Base-by-base conservation (phyloP, 345 rosid species). In the Salix dunnii region DNA sequence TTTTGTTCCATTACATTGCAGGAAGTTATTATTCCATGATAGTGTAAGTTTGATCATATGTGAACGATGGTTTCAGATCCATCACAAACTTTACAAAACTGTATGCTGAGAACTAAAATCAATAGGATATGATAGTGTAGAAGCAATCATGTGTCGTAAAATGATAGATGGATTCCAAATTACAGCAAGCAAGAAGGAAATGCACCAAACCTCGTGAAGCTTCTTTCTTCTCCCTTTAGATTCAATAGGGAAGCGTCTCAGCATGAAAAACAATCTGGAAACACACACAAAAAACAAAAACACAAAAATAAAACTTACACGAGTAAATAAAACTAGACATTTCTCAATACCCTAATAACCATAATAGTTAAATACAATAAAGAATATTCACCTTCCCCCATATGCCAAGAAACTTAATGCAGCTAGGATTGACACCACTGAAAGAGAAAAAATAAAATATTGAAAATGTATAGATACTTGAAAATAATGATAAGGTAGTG, bases 171-270 rank as follows among this genome's bases (percentile, higher is more conserved):
- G 51, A 7, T 23, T 40, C 36, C 20, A 43, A 21, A 70, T 46
- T 60, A 31, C 66, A 64, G 42, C 73, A 49, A 28, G 64, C 48
- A 62, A 42, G 42, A 71, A 76, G 40, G 74, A 78, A 40, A 51
- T 74, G 73, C 14, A 64, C 7, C 76, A 43, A 84, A 96, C 99
- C 98, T 96, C 99, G 25, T 89, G 91, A 74, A 96, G 98, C 77
- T 96, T 96, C 90, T 94, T 96, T 87, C 97, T 88, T 89, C 98
- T 90, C 77, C 98, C 98, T 88, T 91, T 96, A 51, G 99, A 96
- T 85, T 94, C 99, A 38, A 96, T 94, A 33, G 99, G 98, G 81
- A 94, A 94, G 70, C 97, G 91, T 82, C 96, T 90, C 80, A 94
- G 88, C 99, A 96, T 94, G 87, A 92, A 84, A 83, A 92, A 94